Percentiles rank a stretch among this genome's conserved stretches.
phyloP scores from a whole-genome alignment of 257 asterid genomes.

The Penstemon newberryi region DNA sequence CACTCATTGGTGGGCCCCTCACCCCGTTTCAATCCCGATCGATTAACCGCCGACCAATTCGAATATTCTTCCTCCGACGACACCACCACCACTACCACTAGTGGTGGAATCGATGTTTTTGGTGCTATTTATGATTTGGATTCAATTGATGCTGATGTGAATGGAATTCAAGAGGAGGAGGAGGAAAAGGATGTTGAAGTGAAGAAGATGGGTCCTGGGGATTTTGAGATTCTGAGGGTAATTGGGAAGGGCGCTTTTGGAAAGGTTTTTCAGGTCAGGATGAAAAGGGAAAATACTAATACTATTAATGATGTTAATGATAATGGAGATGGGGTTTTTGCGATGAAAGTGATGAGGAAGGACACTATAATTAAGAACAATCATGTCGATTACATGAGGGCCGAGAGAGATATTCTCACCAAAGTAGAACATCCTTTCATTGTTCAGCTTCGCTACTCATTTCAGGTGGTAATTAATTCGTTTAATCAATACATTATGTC shows the following conservation, averaged over 20 bases:
- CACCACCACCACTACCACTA: too few relatives aligned
- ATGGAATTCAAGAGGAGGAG: constrained; percentile 19
- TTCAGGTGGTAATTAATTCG: constrained; percentile 51
- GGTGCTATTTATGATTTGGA: not conserved
- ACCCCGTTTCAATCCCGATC: constrained; percentile 72
- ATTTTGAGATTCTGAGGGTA: constrained; percentile 84
- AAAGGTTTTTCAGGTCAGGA: constrained; percentile 90
- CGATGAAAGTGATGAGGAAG: constrained; percentile 93
- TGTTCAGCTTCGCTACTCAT: constrained; percentile 81
- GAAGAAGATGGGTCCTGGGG: constrained; percentile 65
- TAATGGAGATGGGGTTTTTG: constrained; percentile 74
- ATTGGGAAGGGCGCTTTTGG: constrained; percentile 94
- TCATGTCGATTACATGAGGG: constrained; percentile 91
- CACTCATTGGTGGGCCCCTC: constrained; percentile 94
- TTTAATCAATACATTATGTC: too few relatives aligned
- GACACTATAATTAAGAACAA: constrained; percentile 85
- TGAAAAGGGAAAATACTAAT: constrained; percentile 33
- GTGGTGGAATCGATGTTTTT: too few relatives aligned
- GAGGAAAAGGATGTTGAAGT: constrained; percentile 24
- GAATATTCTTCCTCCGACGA: constrained; percentile 59
- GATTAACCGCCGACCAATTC: constrained; percentile 56
- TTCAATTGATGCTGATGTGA: constrained; percentile 19
- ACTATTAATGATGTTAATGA: constrained; percentile 21
- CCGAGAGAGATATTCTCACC: constrained; percentile 91
- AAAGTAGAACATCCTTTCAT: constrained; percentile 89